phyloP scores from a whole-genome alignment of 2,329 filamentous ascomycete species.

The Juglanconis sp. region DNA sequence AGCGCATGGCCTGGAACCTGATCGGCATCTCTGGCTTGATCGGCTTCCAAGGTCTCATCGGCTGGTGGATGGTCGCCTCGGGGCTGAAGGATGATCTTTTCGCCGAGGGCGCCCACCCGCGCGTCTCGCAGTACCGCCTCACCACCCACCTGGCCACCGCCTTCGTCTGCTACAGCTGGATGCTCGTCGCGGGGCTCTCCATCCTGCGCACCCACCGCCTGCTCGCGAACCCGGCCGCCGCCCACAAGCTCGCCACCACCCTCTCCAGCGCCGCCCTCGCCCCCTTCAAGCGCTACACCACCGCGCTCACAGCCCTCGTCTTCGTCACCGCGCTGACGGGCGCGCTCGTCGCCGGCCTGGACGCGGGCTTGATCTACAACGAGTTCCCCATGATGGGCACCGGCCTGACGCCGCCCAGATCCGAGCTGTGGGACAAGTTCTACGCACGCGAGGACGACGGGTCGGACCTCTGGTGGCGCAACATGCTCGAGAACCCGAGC shows the following conservation, averaged over 20 bases:
- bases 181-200: slow-evolving; percentile 84
- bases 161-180: slow-evolving; percentile 89
- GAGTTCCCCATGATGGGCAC: slow-evolving; percentile 95
- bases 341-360: slow-evolving; percentile 87
- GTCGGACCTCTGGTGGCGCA: slow-evolving; percentile 91
- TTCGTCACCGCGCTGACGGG: slow-evolving; percentile 93
- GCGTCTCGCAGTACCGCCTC: slow-evolving; percentile 91
- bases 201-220: slow-evolving; percentile 77
- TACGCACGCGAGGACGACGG: slow-evolving; percentile 77
- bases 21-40: slow-evolving; percentile 84
- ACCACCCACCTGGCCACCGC: slow-evolving; percentile 86
- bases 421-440: slow-evolving; percentile 80
- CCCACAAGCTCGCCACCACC: slow-evolving; percentile 56
- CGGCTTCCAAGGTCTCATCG: slow-evolving; percentile 90
- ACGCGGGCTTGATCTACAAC: slow-evolving; percentile 97
- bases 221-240: slow-evolving; percentile 62
- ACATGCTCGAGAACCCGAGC: slow-evolving; percentile 95
- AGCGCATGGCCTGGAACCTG: slow-evolving; percentile 72
- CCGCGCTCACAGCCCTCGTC: slow-evolving; percentile 69
- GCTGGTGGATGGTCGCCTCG: slow-evolving; percentile 99
- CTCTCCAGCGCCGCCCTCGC: slow-evolving; percentile 67
- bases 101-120: slow-evolving; percentile 81
- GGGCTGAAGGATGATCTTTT: slow-evolving; percentile 95
- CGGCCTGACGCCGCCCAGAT: slow-evolving; percentile 74
- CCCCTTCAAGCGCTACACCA: slow-evolving; percentile 70